These are phyloP conservation scores for Tuber melanosporum DNA, from an alignment of 495 filamentous ascomycete genomes.

Conservation along the genomic window DNA sequence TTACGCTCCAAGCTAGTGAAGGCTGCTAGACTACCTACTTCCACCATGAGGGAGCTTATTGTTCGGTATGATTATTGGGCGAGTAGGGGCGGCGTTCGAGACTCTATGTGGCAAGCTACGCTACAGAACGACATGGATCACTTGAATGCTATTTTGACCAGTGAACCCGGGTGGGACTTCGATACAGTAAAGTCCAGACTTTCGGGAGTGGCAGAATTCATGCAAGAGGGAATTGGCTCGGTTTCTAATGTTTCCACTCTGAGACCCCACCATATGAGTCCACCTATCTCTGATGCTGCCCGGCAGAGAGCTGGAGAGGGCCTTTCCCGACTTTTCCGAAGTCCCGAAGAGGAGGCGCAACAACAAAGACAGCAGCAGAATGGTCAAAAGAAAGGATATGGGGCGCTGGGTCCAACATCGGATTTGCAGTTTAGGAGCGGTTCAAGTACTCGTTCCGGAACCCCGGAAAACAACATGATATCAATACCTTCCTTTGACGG, in stretches of 20 bases:
- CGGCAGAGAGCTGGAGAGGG: conserved; percentile 26
- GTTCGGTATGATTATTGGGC: conserved; percentile 82
- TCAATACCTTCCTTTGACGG: conserved; percentile 40
- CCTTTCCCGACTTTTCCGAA: conserved; percentile 26
- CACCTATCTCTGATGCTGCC: conserved; percentile 15
- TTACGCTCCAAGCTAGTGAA: conserved; percentile 58
- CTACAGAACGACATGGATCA: conserved; percentile 56
- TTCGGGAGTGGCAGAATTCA: conserved; percentile 34
- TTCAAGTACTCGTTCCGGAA: conserved; percentile 23
- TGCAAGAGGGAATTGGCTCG: conserved; percentile 28
- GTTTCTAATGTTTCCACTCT: conserved; percentile 19
- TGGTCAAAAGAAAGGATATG: conserved; percentile 17
- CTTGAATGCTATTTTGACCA: conserved; percentile 75
- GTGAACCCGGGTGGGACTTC: conserved; percentile 74
- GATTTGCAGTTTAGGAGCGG: conserved; percentile 27
- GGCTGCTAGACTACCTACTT: conserved; percentile 64
- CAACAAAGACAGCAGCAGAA: conserved; percentile 14
- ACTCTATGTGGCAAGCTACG: conserved; percentile 58
- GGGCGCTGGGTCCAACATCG: conserved; percentile 12
- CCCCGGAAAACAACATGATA: conserved; percentile 37
- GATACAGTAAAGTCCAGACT: conserved; percentile 47
- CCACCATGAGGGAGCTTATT: conserved; percentile 64
- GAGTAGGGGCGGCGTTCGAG: conserved; percentile 69
- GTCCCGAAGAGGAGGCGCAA: conserved; percentile 29
- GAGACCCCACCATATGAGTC: conserved; percentile 14